Conservation (phyloP, 2,329 filamentous ascomycete genomes). For the Neonectria ditissima region DNA sequence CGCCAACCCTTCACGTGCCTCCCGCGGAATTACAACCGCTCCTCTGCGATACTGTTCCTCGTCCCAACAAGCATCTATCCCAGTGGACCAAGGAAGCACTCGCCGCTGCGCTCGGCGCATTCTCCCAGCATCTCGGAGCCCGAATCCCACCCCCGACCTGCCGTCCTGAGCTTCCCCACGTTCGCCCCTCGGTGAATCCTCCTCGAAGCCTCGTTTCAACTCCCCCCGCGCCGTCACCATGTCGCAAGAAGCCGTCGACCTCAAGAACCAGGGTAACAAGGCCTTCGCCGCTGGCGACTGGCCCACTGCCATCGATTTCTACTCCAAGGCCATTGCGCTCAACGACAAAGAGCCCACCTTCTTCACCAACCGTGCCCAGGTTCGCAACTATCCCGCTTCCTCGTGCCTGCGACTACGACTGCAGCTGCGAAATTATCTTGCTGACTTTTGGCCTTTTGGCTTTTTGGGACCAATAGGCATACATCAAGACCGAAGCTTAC, state of each 20-base stretch:
- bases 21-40: slow-evolving; percentile 23
- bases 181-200: slow-evolving; percentile 15
- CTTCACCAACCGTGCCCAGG: slow-evolving; percentile 95
- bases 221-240: slow-evolving; percentile 48
- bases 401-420: neutral
- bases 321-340: slow-evolving; percentile 87
- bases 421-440: slow-evolving; percentile 49
- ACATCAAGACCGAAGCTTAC: slow-evolving; percentile 96
- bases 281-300: slow-evolving; percentile 92
- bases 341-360: slow-evolving; percentile 88
- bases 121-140: slow-evolving; percentile 31
- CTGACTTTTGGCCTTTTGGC: slow-evolving; percentile 53
- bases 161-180: slow-evolving; percentile 23
- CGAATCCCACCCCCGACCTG: slow-evolving; percentile 33
- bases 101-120: slow-evolving; percentile 41
- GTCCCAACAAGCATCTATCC: neutral
- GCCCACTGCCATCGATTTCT: slow-evolving; percentile 82
- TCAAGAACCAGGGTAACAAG: slow-evolving; percentile 96
- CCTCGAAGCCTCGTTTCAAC: slow-evolving; percentile 17
- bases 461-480: slow-evolving; percentile 68
- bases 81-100: slow-evolving; percentile 12
- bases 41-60: slow-evolving; percentile 3
- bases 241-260: slow-evolving; percentile 76
- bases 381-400: slow-evolving; percentile 55
- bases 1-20: slow-evolving; percentile 15